Percentiles rank a stretch among this genome's conserved stretches.
phyloP scores from a whole-genome alignment of 2,329 filamentous ascomycete species.

The Cryphonectria parasitica region DNA sequence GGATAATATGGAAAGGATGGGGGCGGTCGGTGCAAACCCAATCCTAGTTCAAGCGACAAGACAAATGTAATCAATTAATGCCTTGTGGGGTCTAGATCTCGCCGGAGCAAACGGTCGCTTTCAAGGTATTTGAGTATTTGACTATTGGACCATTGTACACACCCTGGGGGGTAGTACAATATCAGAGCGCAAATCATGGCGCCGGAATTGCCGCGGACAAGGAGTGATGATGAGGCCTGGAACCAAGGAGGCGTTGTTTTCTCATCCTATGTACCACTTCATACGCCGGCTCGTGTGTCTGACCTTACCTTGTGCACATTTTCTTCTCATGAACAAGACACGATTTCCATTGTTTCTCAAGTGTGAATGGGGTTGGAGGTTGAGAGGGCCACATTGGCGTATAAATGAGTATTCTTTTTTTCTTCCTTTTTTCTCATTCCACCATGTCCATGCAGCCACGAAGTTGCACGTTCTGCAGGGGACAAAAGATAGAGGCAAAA shows the following conservation, averaged over 20 bases:
- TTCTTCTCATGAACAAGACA: not conserved
- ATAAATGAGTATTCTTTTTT: no score
- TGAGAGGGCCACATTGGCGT: no score
- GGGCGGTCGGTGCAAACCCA: not conserved
- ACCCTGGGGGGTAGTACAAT: not conserved
- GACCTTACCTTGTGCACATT: no score
- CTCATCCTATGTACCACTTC: not conserved
- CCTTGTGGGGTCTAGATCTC: not conserved
- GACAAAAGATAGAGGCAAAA: no score
- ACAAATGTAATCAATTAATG: not conserved
- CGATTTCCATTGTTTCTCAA: no score
- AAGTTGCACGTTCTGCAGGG: not conserved
- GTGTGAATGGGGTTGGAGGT: no score
- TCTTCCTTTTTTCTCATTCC: no score
- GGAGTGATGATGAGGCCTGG: not conserved
- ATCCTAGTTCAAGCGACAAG: not conserved
- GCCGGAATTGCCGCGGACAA: not conserved
- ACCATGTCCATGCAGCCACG: no score
- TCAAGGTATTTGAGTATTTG: not conserved
- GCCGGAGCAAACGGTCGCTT: not conserved
- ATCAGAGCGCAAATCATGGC: not conserved
- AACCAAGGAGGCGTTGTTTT: not conserved
- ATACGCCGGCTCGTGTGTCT: not conserved
- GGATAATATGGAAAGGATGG: no score
- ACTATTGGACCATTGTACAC: not conserved